Evolutionary conservation across 495 filamentous ascomycete genomes (phyloP), one percentile per base, ranked within the genome.

Genomic region (Aspergillus cristatus): DNA sequence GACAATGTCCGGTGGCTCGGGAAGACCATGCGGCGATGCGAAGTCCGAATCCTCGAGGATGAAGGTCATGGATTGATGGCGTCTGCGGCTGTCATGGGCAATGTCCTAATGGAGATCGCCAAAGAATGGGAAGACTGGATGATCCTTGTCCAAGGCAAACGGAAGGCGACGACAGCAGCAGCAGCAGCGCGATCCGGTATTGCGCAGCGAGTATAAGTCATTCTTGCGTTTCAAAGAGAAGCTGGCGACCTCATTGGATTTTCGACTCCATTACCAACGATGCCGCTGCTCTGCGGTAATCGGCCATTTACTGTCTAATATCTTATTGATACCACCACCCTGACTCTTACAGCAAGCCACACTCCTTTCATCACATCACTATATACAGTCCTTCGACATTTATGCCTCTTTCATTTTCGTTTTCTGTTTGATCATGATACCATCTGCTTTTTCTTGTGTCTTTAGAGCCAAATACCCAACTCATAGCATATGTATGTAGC

Each of bases 1-100:
- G 93, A 95, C 28, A 99, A 97, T 57, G 85, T 95, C 15, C 72
- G 79, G 39, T 99, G 91, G 91, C 69, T 99, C 13, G 88, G 86
- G 15, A 87, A 88, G 54, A 87, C 80, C 26, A 97, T 98, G 91
- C 74, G 81, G 16, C 72, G 83, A 28, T 93, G 88, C 52, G 91
- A 97, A 58, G 87, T 99, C 13, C 70, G 91, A 8, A 74, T 97
- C 5, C 67, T 99, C 10, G 84, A 94, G 43, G 87, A 85, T 5
- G 91, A 99, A 56, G 88, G 87, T 3, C 91, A 99, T 51, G 93
- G 93, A 0, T 62, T 99, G 28, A 99, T 99, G 91, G 91, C 93
- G 1, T 90, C 82, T 35, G 90, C 91, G 6, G 60, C 63, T 13
- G 90, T 99, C 15, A 97, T 99, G 93, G 82, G 86, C 16, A 78